A percentile compares a stretch with the other conserved stretches of the same genome.
Conservation (phyloP, 495 filamentous ascomycete species). For the Lichenothelia convexa region DNA sequence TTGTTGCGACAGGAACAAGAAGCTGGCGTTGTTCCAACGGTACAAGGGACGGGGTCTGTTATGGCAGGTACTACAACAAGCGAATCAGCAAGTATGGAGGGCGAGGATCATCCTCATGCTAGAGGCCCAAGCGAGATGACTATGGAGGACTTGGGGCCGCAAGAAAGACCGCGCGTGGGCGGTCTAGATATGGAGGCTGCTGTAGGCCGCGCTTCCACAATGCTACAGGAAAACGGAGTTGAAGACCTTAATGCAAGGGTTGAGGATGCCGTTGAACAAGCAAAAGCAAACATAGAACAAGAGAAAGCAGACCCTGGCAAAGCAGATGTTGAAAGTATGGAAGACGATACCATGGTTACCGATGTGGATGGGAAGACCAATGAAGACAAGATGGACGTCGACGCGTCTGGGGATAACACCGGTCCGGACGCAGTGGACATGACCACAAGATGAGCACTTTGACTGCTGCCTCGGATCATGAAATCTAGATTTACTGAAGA, state of each 20-base stretch:
- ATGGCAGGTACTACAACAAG: slow-evolving; percentile 3
- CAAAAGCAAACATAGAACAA: not conserved
- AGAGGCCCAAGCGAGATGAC: slow-evolving; percentile 68
- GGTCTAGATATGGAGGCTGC: slow-evolving; percentile 24
- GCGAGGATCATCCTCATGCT: slow-evolving; percentile 58
- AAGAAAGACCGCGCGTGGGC: slow-evolving; percentile 20
- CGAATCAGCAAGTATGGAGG: slow-evolving; percentile 22
- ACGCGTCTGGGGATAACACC: not conserved
- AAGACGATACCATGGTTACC: not conserved
- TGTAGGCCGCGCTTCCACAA: slow-evolving; percentile 11
- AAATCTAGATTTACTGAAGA: too few species aligned
- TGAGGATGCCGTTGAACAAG: not conserved
- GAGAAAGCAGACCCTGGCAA: not conserved
- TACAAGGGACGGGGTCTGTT: slow-evolving; percentile 16
- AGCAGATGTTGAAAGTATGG: not conserved
- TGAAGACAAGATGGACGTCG: too few species aligned
- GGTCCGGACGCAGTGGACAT: not conserved
- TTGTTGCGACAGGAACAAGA: slow-evolving; percentile 62
- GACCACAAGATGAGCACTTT: too few species aligned
- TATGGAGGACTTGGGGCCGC: slow-evolving; percentile 71
- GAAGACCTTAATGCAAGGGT: not conserved
- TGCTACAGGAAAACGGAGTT: not conserved
- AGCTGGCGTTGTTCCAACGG: slow-evolving; percentile 42
- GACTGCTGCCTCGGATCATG: too few species aligned
- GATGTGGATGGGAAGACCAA: not conserved